Percentiles rank a stretch among this genome's conserved stretches.
phyloP scores from a whole-genome alignment of 202 grass and related monocot species.

The Setaria italica region DNA sequence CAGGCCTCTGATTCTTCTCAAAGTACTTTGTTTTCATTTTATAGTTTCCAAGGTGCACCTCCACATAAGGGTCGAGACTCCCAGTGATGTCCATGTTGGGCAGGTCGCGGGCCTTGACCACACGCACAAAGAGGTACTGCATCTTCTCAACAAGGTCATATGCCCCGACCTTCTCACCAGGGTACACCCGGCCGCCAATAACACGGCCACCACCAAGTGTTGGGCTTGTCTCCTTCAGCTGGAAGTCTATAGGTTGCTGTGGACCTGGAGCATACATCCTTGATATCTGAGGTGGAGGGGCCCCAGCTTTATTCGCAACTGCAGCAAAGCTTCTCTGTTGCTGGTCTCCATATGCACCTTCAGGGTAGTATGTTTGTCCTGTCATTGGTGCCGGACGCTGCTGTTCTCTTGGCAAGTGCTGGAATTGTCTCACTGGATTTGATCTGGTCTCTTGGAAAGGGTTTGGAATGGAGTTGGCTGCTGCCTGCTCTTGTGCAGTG shows the following conservation, averaged over 20 bases:
- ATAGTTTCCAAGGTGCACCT: slow-evolving; percentile 83
- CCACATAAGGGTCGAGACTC: slow-evolving; percentile 85
- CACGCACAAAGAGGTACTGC: slow-evolving; percentile 90
- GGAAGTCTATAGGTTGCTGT: slow-evolving; percentile 71
- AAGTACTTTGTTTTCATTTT: slow-evolving; percentile 70
- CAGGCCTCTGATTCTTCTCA: slow-evolving; percentile 73
- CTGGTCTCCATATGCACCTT: slow-evolving; percentile 49
- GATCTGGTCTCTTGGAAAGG: slow-evolving; percentile 54
- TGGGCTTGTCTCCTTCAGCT: slow-evolving; percentile 83
- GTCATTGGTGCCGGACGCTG: slow-evolving; percentile 40
- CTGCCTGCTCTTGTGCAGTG: slow-evolving; percentile 52
- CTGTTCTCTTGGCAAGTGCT: slow-evolving; percentile 71
- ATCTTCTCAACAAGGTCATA: slow-evolving; percentile 95
- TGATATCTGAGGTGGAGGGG: slow-evolving; percentile 37
- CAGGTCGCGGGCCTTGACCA: slow-evolving; percentile 87
- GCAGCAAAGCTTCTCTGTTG: slow-evolving; percentile 48
- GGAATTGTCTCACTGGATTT: slow-evolving; percentile 57
- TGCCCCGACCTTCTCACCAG: slow-evolving; percentile 61
- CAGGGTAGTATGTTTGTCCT: slow-evolving; percentile 32
- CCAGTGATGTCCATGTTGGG: slow-evolving; percentile 82
- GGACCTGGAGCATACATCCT: slow-evolving; percentile 64
- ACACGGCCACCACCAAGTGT: slow-evolving; percentile 77
- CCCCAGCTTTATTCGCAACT: slow-evolving; percentile 40
- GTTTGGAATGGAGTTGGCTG: slow-evolving; percentile 40
- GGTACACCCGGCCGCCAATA: slow-evolving; percentile 57